Evolutionary conservation across 2,329 filamentous ascomycete species (phyloP).

Genomic region (Pyrenochaeta sp.): DNA sequence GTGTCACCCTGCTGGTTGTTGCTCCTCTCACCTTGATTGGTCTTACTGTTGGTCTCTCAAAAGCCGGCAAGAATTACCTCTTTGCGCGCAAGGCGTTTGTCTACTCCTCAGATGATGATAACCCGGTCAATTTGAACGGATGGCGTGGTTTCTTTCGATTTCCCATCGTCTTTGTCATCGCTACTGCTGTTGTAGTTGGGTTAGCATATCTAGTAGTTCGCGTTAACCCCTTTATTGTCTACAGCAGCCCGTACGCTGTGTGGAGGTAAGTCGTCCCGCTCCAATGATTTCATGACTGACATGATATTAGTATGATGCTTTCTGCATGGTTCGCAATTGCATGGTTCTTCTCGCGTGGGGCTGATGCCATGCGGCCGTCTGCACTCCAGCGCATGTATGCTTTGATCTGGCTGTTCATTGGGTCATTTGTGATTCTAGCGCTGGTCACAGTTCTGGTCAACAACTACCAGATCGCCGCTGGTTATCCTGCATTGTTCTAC

Average conservation of each 20-base stretch:
- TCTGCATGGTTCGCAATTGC: constrained; percentile 81
- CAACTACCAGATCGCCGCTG: constrained; percentile 73
- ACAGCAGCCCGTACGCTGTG: constrained; percentile 86
- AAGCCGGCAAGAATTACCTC: constrained; percentile 85
- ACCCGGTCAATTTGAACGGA: constrained; percentile 73
- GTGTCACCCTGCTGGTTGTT: constrained; percentile 81
- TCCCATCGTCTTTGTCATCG: constrained; percentile 75
- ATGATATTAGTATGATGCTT: constrained; percentile 71
- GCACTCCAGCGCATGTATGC: constrained; percentile 84
- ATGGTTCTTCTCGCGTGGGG: constrained; percentile 83
- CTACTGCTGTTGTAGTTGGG: constrained; percentile 73
- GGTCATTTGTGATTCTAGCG: constrained; percentile 78
- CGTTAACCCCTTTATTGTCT: constrained; percentile 88
- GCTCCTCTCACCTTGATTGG: constrained; percentile 77
- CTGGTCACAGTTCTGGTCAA: constrained; percentile 78
- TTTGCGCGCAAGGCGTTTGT: constrained; percentile 73
- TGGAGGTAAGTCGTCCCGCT: constrained; percentile 62
- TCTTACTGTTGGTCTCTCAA: constrained; percentile 73
- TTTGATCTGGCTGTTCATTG: constrained; percentile 82
- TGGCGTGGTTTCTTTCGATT: constrained; percentile 86
- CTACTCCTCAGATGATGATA: constrained; percentile 66
- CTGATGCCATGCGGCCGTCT: constrained; percentile 81
- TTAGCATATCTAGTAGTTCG: constrained; percentile 80
- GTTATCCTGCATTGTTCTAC: constrained; percentile 84
- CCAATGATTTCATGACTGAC: constrained; percentile 8